Percentiles rank a stretch among this genome's conserved stretches.
phyloP scores from a whole-genome alignment of 1,284 basidiomycete species.

The Cutaneotrichosporon daszewskae region DNA sequence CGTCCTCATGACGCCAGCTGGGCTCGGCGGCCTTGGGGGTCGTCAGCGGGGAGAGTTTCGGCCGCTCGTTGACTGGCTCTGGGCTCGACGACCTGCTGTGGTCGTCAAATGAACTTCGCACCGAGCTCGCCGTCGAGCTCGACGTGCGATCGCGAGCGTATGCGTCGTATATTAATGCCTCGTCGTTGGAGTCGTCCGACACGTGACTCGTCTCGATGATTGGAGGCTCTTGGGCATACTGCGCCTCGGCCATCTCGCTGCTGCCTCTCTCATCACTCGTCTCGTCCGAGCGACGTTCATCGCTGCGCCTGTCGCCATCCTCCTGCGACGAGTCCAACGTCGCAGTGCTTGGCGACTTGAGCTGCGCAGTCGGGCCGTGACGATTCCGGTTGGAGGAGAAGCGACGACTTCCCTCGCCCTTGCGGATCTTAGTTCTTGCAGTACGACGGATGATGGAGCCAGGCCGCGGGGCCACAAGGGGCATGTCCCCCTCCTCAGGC shows the following conservation, averaged over 20 bases:
- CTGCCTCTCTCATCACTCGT: conserved; percentile 15
- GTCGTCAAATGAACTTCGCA: conserved; percentile 51
- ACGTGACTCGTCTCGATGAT: conserved; percentile 12
- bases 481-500: conserved; percentile 62
- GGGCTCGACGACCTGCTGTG: conserved; percentile 28
- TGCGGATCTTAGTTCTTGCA: conserved; percentile 91
- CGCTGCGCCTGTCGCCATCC: conserved; percentile 8
- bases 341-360: conserved; percentile 19
- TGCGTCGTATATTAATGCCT: conserved; percentile 72
- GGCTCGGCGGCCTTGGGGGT: conserved; percentile 14
- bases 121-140: conserved; percentile 24
- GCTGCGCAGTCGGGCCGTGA: conserved; percentile 42
- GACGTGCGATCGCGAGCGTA: conserved; percentile 52
- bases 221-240: conserved; percentile 15
- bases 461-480: conserved; percentile 80
- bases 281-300: conserved; percentile 18
- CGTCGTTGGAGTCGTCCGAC: conserved; percentile 58
- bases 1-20: conserved; percentile 32
- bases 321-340: conserved; percentile 5
- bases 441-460: conserved; percentile 82
- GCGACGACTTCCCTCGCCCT: conserved; percentile 74
- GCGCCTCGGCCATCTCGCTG: conserved; percentile 19
- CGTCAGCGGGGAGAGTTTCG: conserved; percentile 16
- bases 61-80: conserved; percentile 21
- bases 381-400: conserved; percentile 54